Conservation (phyloP, 2,329 filamentous ascomycete genomes). For the Periconia sp. region DNA sequence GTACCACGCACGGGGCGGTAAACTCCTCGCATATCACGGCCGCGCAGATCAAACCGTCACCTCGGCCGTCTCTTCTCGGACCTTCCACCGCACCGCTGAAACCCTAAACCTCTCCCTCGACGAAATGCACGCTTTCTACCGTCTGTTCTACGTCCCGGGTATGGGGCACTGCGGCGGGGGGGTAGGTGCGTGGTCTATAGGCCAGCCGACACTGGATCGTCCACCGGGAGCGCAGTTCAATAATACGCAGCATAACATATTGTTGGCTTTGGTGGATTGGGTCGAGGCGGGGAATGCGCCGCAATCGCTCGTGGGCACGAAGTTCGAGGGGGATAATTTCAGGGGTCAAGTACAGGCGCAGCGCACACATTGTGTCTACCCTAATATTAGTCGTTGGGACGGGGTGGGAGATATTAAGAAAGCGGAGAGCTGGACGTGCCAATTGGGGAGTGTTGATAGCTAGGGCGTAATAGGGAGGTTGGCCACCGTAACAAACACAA, state of each 20-base stretch:
- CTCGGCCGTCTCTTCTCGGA: slow-evolving; percentile 48
- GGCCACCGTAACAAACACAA: too few relatives aligned
- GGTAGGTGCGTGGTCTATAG: slow-evolving; percentile 18
- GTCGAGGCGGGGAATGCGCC: slow-evolving; percentile 42
- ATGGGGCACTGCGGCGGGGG: slow-evolving; percentile 37
- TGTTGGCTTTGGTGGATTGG: slow-evolving; percentile 46
- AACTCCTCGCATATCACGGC: slow-evolving; percentile 16
- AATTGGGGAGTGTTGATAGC: not conserved
- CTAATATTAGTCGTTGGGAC: slow-evolving; percentile 2
- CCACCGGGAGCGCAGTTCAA: slow-evolving; percentile 12
- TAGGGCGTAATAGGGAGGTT: too few relatives aligned
- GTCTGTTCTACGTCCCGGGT: slow-evolving; percentile 16
- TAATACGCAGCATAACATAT: slow-evolving; percentile 42
- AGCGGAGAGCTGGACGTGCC: not conserved
- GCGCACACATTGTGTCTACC: slow-evolving; percentile 19
- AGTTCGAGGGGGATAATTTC: slow-evolving; percentile 5
- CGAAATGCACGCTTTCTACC: slow-evolving; percentile 29
- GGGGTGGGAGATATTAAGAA: slow-evolving; percentile 1
- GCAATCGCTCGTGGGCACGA: slow-evolving; percentile 20
- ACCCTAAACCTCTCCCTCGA: slow-evolving; percentile 11
- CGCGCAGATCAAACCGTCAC: slow-evolving; percentile 40
- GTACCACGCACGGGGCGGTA: slow-evolving; percentile 8
- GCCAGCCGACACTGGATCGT: slow-evolving; percentile 4
- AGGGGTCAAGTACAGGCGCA: not conserved
- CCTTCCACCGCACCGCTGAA: slow-evolving; percentile 48